phyloP scores from a whole-genome alignment of 768 basidiomycete species.

The Xerocomus potaroensis region DNA sequence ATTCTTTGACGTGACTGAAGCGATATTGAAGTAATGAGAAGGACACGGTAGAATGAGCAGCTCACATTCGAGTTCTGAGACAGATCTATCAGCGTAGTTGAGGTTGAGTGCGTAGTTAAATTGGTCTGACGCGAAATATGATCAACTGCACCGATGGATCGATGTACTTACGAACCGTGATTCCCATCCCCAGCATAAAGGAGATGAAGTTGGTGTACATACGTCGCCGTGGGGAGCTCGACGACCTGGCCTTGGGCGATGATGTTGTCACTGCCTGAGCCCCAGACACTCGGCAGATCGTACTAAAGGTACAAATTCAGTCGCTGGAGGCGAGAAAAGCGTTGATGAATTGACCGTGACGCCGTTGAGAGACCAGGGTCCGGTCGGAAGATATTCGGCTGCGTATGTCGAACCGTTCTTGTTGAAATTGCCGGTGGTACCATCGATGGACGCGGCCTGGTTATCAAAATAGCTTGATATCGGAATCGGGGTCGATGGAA shows the following conservation, averaged over 20 bases:
- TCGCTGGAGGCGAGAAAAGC: not conserved
- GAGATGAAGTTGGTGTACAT: conserved; percentile 45
- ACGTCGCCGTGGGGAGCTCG: conserved; percentile 28
- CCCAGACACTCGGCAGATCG: conserved; percentile 40
- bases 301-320: conserved; percentile 31
- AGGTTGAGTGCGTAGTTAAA: conserved; percentile 34
- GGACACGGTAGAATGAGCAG: not conserved
- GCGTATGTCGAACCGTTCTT: conserved; percentile 37
- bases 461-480: conserved; percentile 36
- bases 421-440: conserved; percentile 38
- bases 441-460: conserved; percentile 39
- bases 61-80: conserved; percentile 34
- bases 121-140: conserved; percentile 20
- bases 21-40: not conserved
- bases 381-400: conserved; percentile 37
- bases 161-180: conserved; percentile 24
- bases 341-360: conserved; percentile 30
- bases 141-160: not conserved
- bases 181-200: conserved; percentile 42
- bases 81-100: conserved; percentile 36
- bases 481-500: conserved; percentile 32
- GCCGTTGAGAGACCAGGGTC: conserved; percentile 37
- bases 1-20: conserved; percentile 38
- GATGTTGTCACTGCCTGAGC: conserved; percentile 40
- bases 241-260: conserved; percentile 41